Conservation (phyloP, 2,329 filamentous ascomycete genomes). For the Arachnomyces sp. region DNA sequence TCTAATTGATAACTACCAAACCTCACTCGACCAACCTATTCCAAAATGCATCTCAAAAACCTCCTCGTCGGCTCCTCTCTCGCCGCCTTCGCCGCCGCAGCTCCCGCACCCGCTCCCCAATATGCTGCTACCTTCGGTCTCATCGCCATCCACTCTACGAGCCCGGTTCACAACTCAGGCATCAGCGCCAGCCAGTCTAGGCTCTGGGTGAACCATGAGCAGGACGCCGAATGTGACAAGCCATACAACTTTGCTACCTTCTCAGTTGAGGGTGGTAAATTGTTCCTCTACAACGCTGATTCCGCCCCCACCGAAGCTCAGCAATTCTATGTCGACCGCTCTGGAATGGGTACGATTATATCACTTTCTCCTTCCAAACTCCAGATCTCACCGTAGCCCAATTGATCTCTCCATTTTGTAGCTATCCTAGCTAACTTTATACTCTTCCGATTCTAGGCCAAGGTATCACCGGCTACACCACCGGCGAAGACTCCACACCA, state of each 20-base stretch:
- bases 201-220: conserved; percentile 39
- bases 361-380: not conserved
- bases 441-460: conserved; percentile 32
- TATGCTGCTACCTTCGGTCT: conserved; percentile 39
- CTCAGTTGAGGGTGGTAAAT: conserved; percentile 38
- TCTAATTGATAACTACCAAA: too few species aligned
- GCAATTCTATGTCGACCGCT: conserved; percentile 48
- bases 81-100: conserved; percentile 26
- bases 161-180: conserved; percentile 40
- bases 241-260: conserved; percentile 44
- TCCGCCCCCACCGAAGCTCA: conserved; percentile 34
- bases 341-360: conserved; percentile 47
- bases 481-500: conserved; percentile 34
- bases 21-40: too few species aligned
- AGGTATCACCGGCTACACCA: conserved; percentile 48
- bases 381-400: not conserved
- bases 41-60: conserved; percentile 15
- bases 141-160: conserved; percentile 45
- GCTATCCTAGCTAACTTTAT: not conserved
- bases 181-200: conserved; percentile 40
- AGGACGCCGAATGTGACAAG: conserved; percentile 44
- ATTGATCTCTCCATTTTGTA: not conserved
- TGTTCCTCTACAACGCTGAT: conserved; percentile 42
- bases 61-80: conserved; percentile 21
- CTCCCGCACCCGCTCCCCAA: conserved; percentile 22